phyloP scores from a whole-genome alignment of 495 filamentous ascomycete genomes.

The Xylaria grammica region DNA sequence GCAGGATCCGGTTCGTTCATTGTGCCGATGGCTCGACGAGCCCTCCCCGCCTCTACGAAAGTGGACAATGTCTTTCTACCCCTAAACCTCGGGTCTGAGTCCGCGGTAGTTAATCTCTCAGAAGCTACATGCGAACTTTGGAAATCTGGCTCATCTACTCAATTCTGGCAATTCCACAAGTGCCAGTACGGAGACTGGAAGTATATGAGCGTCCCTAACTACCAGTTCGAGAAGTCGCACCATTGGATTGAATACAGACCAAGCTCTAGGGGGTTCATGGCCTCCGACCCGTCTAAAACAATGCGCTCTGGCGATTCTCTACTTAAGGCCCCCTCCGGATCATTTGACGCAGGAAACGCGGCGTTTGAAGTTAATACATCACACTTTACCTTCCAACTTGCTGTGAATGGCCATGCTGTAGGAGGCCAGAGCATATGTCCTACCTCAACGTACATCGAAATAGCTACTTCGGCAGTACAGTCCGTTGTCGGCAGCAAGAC shows the following conservation, averaged over 20 bases:
- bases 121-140: constrained; percentile 32
- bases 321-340: not conserved
- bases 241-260: constrained; percentile 36
- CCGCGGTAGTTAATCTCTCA: constrained; percentile 26
- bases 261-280: constrained; percentile 10
- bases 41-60: not conserved
- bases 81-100: not conserved
- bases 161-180: constrained; percentile 30
- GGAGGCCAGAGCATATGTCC: constrained; percentile 35
- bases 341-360: not conserved
- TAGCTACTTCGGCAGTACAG: constrained; percentile 29
- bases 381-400: constrained; percentile 1
- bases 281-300: not conserved
- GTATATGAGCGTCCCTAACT: constrained; percentile 54
- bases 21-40: constrained; percentile 34
- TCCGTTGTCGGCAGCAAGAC: constrained; percentile 12
- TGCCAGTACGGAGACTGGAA: constrained; percentile 28
- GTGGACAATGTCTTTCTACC: not conserved
- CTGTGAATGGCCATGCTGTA: constrained; percentile 32
- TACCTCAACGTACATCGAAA: constrained; percentile 47
- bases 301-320: not conserved
- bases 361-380: constrained; percentile 1
- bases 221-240: constrained; percentile 56
- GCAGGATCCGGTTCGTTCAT: constrained; percentile 42
- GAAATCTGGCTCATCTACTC: constrained; percentile 28